These are phyloP conservation scores for Flammula alnicola DNA, from an alignment of 1,284 basidiomycete genomes.

Conservation along the genomic window DNA sequence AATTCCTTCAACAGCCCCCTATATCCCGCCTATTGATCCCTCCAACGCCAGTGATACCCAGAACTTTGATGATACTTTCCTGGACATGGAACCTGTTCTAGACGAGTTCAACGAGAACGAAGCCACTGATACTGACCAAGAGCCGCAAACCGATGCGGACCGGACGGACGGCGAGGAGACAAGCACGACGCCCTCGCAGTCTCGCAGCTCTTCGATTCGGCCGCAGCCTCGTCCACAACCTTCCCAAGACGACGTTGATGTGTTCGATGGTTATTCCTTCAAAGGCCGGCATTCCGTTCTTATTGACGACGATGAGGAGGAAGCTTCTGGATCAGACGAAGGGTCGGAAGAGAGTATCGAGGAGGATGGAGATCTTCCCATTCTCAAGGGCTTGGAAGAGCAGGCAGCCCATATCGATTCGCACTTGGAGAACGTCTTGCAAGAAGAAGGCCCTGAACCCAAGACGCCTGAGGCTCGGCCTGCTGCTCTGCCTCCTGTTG, in stretches of 20 bases:
- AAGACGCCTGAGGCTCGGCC: conserved; percentile 76
- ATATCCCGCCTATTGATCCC: conserved; percentile 93
- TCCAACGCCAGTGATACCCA: conserved; percentile 94
- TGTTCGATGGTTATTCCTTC: conserved; percentile 90
- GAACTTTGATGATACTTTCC: conserved; percentile 97
- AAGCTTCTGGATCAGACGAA: conserved; percentile 38
- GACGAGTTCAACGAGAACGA: conserved; percentile 71
- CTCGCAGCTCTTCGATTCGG: conserved; percentile 68
- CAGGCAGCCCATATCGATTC: conserved; percentile 14
- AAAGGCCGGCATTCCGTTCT: conserved; percentile 82
- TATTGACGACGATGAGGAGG: conserved; percentile 51
- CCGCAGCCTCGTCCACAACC: conserved; percentile 35
- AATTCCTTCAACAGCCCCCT: conserved; percentile 72
- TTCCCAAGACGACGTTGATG: conserved; percentile 57
- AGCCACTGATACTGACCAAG: conserved; percentile 67
- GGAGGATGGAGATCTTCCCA: conserved; percentile 27
- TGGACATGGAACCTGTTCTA: conserved; percentile 90
- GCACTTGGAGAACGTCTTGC: conserved; percentile 35
- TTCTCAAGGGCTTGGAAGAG: conserved; percentile 17
- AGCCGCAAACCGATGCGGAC: conserved; percentile 67
- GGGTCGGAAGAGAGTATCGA: conserved; percentile 39
- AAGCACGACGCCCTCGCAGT: conserved; percentile 72
- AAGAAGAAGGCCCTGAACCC: conserved; percentile 51
- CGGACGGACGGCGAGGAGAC: conserved; percentile 75
- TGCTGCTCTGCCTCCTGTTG: conserved; percentile 41